Percentiles rank a stretch among this genome's conserved stretches.
phyloP scores from a whole-genome alignment of 345 rosid species.

The Garcia nutans region DNA sequence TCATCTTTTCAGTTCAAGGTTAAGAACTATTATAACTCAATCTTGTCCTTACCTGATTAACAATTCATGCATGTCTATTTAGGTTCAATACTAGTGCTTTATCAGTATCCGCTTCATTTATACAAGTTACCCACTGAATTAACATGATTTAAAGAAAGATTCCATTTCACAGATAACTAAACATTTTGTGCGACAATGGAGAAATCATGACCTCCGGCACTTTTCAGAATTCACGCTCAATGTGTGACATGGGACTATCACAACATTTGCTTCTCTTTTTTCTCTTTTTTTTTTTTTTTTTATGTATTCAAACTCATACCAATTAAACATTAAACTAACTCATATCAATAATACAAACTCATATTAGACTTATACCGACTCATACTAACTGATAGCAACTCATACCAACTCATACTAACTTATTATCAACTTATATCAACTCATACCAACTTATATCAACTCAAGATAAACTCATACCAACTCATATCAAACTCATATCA shows the following conservation, averaged over 20 bases:
- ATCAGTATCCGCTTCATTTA: background rate
- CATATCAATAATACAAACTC: too few relatives aligned
- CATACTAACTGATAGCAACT: too few relatives aligned
- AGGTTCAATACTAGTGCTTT: too few relatives aligned
- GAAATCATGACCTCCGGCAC: background rate
- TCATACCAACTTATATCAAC: too few relatives aligned
- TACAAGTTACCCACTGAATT: background rate
- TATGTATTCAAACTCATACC: too few relatives aligned
- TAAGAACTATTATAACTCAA: background rate
- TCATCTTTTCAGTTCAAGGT: background rate
- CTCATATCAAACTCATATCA: too few relatives aligned
- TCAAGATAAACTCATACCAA: too few relatives aligned
- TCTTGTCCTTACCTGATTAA: background rate
- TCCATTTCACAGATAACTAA: background rate
- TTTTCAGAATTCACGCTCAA: background rate
- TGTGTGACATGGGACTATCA: background rate
- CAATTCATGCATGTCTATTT: too few relatives aligned
- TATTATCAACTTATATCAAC: too few relatives aligned
- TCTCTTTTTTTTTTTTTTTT: background rate
- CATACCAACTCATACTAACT: too few relatives aligned
- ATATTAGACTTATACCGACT: too few relatives aligned
- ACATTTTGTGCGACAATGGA: background rate
- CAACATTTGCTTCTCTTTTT: background rate
- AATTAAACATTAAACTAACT: too few relatives aligned
- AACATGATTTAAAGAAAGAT: background rate